Percentiles rank a stretch among this genome's conserved stretches.
These are phyloP conservation scores for Amanita pallidorosea DNA, from an alignment of 768 basidiomycete genomes.

Conservation along the genomic window DNA sequence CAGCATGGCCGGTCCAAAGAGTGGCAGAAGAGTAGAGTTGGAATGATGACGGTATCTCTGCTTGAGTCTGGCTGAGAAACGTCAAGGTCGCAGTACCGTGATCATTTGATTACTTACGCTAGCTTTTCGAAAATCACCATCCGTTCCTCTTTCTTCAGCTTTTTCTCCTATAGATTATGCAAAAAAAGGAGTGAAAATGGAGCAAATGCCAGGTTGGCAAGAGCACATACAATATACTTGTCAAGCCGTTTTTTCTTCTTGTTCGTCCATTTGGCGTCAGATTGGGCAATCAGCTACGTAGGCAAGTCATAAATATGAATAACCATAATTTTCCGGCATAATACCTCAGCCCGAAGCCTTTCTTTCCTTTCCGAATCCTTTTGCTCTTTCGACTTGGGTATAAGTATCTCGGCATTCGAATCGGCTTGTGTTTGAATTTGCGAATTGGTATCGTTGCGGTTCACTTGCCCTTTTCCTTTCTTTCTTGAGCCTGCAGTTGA, in stretches of 20 bases:
- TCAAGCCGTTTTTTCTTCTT: conserved; percentile 89
- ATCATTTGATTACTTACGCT: conserved; percentile 39
- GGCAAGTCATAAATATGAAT: neutral
- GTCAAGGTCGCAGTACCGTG: conserved; percentile 11
- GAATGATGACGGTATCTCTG: conserved; percentile 40
- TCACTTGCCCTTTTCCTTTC: conserved; percentile 39
- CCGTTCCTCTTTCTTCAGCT: conserved; percentile 85
- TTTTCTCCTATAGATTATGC: conserved; percentile 56
- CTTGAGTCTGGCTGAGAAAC: conserved; percentile 60
- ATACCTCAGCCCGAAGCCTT: conserved; percentile 51
- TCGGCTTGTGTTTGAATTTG: conserved; percentile 22
- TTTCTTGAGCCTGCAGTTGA: conserved; percentile 52
- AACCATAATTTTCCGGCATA: conserved; percentile 6
- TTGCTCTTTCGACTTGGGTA: conserved; percentile 47
- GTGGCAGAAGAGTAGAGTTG: conserved; percentile 72
- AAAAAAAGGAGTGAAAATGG: neutral
- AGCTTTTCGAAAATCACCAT: conserved; percentile 68
- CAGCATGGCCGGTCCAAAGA: conserved; percentile 63
- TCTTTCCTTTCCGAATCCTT: conserved; percentile 51
- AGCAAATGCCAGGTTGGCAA: neutral
- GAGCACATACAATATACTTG: conserved; percentile 66
- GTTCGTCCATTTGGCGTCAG: conserved; percentile 61
- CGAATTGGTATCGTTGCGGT: conserved; percentile 9
- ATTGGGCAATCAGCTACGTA: conserved; percentile 34
- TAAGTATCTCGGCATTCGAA: conserved; percentile 48